Base-by-base conservation (phyloP, 495 filamentous ascomycete genomes). In the Evernia prunastri region DNA sequence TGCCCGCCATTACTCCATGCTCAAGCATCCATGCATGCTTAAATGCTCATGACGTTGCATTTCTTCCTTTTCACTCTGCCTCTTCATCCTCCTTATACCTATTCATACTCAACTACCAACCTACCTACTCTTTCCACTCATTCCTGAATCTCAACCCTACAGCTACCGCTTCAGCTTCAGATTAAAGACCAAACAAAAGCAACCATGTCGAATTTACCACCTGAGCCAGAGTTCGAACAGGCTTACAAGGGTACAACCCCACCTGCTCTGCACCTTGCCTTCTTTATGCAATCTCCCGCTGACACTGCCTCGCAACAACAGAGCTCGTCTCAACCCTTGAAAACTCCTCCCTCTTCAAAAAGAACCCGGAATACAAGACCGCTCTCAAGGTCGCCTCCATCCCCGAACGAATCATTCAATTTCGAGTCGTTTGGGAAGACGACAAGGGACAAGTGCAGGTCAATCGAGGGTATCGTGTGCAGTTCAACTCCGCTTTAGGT, bases 141-240 rank as follows among this genome's bases (percentile, higher is more conserved):
- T n/a, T 33, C 40, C 20, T 23, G 5, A 11, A 25, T n/a, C 36
- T 60, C 31, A 6, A n/a, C 20, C 13, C 56, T 58, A 45, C 31
- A 35, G 4, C 15, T 35, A 36, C 53, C n/a, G n/a, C n/a, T n/a
- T n/a, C n/a, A n/a, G n/a, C n/a, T n/a, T n/a, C n/a, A n/a, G n/a
- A 9, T 49, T 29, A 56, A 15, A n/a, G 63, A 64, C 31, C 27
- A 39, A 29, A 37, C 0, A 33, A 37, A 25, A 64, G 12, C 59
- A 60, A 81, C 40, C 70, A 95, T 96, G 91, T 89, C 91, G 63
- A 88, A 95, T 82, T 80, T 92, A 71, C 84, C 90, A 59, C 76
- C 78, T 63, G 94, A 98, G 83, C 93, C 94, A 73, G 94, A 98
- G 81, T 98, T 97, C 81, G 87, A 97, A 86, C 94, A 98, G 83